phyloP scores from a whole-genome alignment of 164 flowering plant species.

The Kingdonia uniflora region DNA sequence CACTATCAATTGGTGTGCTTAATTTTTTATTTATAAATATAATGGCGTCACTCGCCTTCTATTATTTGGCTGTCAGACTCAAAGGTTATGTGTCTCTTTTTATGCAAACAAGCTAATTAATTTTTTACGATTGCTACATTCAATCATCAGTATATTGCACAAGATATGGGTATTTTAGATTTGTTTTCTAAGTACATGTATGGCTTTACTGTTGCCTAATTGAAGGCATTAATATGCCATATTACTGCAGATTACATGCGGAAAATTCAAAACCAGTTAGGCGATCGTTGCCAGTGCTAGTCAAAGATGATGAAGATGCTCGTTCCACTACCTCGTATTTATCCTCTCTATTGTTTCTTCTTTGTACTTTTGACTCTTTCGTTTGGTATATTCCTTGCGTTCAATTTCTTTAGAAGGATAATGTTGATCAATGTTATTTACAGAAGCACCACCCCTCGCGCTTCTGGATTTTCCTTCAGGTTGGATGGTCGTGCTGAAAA shows the following conservation, averaged over 20 bases:
- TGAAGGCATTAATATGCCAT: slow-evolving; percentile 3
- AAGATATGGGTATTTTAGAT: too few species aligned
- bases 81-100: too few species aligned
- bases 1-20: too few species aligned
- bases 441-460: slow-evolving; percentile 39
- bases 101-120: too few species aligned
- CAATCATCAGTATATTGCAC: too few species aligned
- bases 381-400: background rate
- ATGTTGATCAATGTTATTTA: slow-evolving; percentile 3
- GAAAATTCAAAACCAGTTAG: slow-evolving; percentile 18
- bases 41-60: too few species aligned
- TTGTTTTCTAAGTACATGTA: too few species aligned
- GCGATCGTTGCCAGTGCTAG: slow-evolving; percentile 10
- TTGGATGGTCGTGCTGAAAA: slow-evolving; percentile 92
- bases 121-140: too few species aligned
- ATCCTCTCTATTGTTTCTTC: slow-evolving; percentile 8
- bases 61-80: too few species aligned
- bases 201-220: background rate
- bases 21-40: too few species aligned
- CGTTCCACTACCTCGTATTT: slow-evolving; percentile 53
- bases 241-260: slow-evolving; percentile 27
- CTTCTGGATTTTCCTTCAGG: slow-evolving; percentile 55
- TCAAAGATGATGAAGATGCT: slow-evolving; percentile 49
- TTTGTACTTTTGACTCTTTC: background rate
- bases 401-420: background rate